Conservation (phyloP, 108 stramenopile genomes). For the Poteriospumella lacustris region DNA sequence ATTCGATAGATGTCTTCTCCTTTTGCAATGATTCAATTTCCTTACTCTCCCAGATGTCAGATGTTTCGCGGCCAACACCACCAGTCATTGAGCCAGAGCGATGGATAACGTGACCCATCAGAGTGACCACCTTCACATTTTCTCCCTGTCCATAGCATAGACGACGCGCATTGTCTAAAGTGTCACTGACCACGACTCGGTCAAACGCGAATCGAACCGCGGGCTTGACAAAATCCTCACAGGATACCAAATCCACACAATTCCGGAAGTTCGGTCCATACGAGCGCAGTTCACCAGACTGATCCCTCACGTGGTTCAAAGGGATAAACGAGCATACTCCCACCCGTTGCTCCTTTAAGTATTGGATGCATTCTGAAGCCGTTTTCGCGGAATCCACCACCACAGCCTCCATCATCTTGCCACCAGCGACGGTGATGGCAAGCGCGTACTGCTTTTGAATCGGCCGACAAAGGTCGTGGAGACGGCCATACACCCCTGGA, state of each 20-base stretch:
- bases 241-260: constrained; percentile 72
- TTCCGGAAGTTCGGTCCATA: constrained; percentile 74
- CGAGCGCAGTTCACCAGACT: constrained; percentile 76
- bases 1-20: no score
- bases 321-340: constrained; percentile 92
- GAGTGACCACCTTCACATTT: constrained; percentile 15
- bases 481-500: constrained; percentile 68
- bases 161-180: constrained; percentile 5
- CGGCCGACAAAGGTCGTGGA: constrained; percentile 90
- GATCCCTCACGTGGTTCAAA: constrained; percentile 70
- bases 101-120: constrained; percentile 12
- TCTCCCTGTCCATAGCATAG: not conserved
- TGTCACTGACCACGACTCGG: not conserved
- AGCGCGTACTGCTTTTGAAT: constrained; percentile 77
- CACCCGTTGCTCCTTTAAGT: constrained; percentile 84
- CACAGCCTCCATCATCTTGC: constrained; percentile 92
- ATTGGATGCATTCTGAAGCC: constrained; percentile 83
- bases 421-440: constrained; percentile 91
- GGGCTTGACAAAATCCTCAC: not conserved
- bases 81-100: constrained; percentile 20
- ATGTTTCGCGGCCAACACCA: not conserved
- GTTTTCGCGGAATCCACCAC: constrained; percentile 86
- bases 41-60: not conserved
- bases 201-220: not conserved
- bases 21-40: no score